phyloP scores from a whole-genome alignment of 192 early-diverging fungal species.

The Coemansia sp. region DNA sequence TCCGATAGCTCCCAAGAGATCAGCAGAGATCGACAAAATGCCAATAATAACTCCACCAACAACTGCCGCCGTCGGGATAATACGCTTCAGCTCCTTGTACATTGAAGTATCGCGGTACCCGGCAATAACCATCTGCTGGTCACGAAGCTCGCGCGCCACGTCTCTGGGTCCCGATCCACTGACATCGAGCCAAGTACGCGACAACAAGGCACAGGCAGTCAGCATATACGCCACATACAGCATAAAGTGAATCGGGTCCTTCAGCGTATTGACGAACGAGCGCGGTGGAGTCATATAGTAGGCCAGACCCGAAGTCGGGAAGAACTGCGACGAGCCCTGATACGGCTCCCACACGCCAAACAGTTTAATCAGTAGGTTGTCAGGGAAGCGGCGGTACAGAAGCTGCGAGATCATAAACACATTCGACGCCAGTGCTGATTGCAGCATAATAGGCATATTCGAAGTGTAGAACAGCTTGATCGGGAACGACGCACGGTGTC shows the following conservation, averaged over 20 bases:
- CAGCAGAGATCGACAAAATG: constrained; percentile 91
- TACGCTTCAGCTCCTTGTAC: constrained; percentile 99
- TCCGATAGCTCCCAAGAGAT: constrained; percentile 98
- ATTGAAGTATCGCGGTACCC: constrained; percentile 93
- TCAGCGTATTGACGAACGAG: constrained; percentile 76
- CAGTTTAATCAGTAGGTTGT: constrained; percentile 90
- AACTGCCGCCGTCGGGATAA: constrained; percentile 97
- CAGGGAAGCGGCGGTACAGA: constrained; percentile 96
- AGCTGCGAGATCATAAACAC: constrained; percentile 99
- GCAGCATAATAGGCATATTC: constrained; percentile 99
- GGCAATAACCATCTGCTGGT: constrained; percentile 94
- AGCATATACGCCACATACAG: constrained; percentile 96
- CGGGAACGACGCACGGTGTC: constrained; percentile 97
- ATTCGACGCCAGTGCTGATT: constrained; percentile 96
- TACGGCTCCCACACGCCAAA: constrained; percentile 97
- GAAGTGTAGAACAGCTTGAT: constrained; percentile 99
- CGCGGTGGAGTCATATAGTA: constrained; percentile 99
- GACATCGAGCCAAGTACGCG: constrained; percentile 99
- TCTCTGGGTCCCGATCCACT: constrained; percentile 97
- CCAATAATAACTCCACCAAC: constrained; percentile 98
- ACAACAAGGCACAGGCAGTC: constrained; percentile 92
- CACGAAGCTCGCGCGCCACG: constrained; percentile 97
- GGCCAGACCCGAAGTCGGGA: constrained; percentile 89
- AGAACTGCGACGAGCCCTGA: constrained; percentile 95
- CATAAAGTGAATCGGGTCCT: constrained; percentile 95